Conservation (phyloP, 148 eudicot species). For the Beta vulgaris region DNA sequence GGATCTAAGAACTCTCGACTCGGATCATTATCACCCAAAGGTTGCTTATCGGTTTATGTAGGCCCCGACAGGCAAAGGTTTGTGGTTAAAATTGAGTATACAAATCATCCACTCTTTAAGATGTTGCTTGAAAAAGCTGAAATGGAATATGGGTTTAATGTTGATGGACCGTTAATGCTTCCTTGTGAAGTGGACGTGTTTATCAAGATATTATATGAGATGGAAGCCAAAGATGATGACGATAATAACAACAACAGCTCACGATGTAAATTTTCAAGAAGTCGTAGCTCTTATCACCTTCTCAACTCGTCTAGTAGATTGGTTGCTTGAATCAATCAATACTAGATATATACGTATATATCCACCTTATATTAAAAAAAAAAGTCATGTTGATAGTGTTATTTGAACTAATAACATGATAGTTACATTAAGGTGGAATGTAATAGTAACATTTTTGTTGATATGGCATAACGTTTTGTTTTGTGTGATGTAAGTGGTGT, state of each 20-base stretch:
- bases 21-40: conserved; percentile 40
- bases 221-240: conserved; percentile 32
- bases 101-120: conserved; percentile 60
- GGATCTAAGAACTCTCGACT: conserved; percentile 9
- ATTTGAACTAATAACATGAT: background rate
- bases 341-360: background rate
- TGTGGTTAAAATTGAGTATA: conserved; percentile 49
- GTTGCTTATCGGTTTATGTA: conserved; percentile 76
- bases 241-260: background rate
- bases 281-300: conserved; percentile 31
- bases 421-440: background rate
- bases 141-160: conserved; percentile 53
- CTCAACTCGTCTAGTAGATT: conserved; percentile 29
- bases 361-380: too few relatives aligned
- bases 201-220: conserved; percentile 46
- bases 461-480: background rate
- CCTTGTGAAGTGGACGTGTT: conserved; percentile 67
- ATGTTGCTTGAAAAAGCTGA: conserved; percentile 68
- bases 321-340: conserved; percentile 16
- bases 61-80: conserved; percentile 66
- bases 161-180: conserved; percentile 57
- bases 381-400: background rate
- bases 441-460: background rate
- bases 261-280: conserved; percentile 30
- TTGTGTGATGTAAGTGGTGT: background rate